Conservation (phyloP, 306 rosid species). For the Hippophae rhamnoides region DNA sequence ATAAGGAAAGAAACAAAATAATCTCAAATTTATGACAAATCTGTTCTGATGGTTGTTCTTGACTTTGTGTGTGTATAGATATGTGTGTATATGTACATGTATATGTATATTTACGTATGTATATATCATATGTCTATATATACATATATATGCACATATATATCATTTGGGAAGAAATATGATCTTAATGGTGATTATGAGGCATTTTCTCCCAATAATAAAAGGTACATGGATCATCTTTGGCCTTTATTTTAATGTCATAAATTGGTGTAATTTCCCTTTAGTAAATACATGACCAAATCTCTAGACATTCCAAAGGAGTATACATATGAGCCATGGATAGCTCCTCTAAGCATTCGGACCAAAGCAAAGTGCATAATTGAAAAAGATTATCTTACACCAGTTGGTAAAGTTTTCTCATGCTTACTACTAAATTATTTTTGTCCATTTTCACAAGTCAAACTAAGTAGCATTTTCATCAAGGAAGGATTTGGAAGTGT, state of each 20-base stretch:
- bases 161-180: slow-evolving; percentile 82
- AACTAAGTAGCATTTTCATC: no score
- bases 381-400: slow-evolving; percentile 83
- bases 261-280: slow-evolving; percentile 2
- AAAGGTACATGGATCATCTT: slow-evolving; percentile 36
- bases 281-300: slow-evolving; percentile 13
- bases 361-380: slow-evolving; percentile 79
- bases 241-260: slow-evolving; percentile 16
- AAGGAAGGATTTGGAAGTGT: no score
- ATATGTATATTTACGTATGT: no score
- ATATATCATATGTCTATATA: no score
- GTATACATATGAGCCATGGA: slow-evolving; percentile 95
- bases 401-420: slow-evolving; percentile 10
- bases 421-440: no score
- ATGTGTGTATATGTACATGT: no score
- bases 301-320: slow-evolving; percentile 73
- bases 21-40: no score
- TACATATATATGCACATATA: no score
- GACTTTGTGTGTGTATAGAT: no score
- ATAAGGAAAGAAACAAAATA: no score
- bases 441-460: no score
- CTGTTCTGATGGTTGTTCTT: no score
- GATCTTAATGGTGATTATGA: slow-evolving; percentile 80
- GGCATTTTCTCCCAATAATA: slow-evolving; percentile 75
- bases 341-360: slow-evolving; percentile 77